phyloP scores from a whole-genome alignment of 768 basidiomycete genomes.

The Tricholoma hemisulphureum region DNA sequence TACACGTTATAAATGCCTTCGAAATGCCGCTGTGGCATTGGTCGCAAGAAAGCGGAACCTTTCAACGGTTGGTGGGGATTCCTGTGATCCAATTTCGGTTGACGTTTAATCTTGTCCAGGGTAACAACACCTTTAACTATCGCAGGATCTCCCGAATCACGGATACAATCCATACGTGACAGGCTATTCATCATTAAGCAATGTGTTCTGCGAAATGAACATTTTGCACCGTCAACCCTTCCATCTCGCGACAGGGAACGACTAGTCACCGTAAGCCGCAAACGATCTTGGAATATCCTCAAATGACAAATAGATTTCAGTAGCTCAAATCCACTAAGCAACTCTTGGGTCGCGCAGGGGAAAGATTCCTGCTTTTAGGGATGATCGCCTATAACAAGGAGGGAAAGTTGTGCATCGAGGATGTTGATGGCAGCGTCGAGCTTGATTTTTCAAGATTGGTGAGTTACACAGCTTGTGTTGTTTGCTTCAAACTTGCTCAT shows the following conservation, averaged over 20 bases:
- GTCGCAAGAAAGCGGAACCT: constrained; percentile 81
- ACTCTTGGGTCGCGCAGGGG: constrained; percentile 83
- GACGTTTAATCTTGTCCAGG: constrained; percentile 33
- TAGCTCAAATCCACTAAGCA: constrained; percentile 96
- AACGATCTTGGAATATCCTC: neutral
- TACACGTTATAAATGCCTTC: constrained; percentile 85
- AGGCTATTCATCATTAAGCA: constrained; percentile 90
- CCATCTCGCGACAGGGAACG: constrained; percentile 85
- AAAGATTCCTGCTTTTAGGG: constrained; percentile 90
- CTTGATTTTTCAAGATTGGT: constrained; percentile 89
- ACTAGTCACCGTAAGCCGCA: constrained; percentile 73
- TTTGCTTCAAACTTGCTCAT: constrained; percentile 14
- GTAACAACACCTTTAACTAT: constrained; percentile 55
- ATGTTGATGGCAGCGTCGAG: constrained; percentile 86
- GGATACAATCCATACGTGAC: constrained; percentile 78
- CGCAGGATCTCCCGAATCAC: constrained; percentile 82
- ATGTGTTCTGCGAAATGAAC: constrained; percentile 91
- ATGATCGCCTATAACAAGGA: constrained; percentile 90
- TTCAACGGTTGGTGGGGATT: constrained; percentile 70
- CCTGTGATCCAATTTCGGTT: neutral
- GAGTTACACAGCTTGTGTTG: constrained; percentile 21
- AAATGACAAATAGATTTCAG: neutral
- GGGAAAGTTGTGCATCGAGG: constrained; percentile 88
- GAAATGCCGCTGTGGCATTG: constrained; percentile 96
- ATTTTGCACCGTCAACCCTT: constrained; percentile 94